Conservation (phyloP, 805 yeast genomes). For the Zygosaccharomyces lentus region DNA sequence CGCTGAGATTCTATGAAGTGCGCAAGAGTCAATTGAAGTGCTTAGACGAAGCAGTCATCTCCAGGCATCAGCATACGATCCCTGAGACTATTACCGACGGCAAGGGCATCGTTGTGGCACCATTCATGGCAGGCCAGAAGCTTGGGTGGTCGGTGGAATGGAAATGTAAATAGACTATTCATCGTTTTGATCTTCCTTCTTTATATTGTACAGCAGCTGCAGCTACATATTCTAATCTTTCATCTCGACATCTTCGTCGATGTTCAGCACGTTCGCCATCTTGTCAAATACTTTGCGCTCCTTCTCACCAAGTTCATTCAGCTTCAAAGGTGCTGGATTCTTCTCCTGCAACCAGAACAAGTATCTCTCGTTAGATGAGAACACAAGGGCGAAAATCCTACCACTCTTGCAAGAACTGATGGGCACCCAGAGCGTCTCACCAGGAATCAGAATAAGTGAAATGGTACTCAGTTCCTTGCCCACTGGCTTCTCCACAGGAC, state of each 20-base stretch:
- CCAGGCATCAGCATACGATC: conserved; percentile 48
- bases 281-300: conserved; percentile 51
- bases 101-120: conserved; percentile 58
- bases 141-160: conserved; percentile 74
- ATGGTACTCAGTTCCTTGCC: conserved; percentile 27
- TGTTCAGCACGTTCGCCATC: conserved; percentile 46
- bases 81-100: conserved; percentile 53
- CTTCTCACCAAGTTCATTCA: conserved; percentile 47
- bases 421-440: conserved; percentile 74
- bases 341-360: conserved; percentile 73
- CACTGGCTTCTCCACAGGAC: conserved; percentile 27
- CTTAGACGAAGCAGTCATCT: conserved; percentile 50
- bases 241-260: conserved; percentile 23
- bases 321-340: conserved; percentile 47
- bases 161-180: conserved; percentile 33
- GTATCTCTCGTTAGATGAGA: conserved; percentile 57
- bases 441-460: conserved; percentile 68
- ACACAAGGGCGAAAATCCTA: conserved; percentile 65
- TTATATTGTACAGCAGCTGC: conserved; percentile 2
- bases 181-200: neutral
- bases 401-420: conserved; percentile 70
- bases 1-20: conserved; percentile 66
- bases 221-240: conserved; percentile 9
- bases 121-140: conserved; percentile 78
- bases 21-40: conserved; percentile 41